phyloP scores from a whole-genome alignment of 495 filamentous ascomycete species.

The Niebla homalea region DNA sequence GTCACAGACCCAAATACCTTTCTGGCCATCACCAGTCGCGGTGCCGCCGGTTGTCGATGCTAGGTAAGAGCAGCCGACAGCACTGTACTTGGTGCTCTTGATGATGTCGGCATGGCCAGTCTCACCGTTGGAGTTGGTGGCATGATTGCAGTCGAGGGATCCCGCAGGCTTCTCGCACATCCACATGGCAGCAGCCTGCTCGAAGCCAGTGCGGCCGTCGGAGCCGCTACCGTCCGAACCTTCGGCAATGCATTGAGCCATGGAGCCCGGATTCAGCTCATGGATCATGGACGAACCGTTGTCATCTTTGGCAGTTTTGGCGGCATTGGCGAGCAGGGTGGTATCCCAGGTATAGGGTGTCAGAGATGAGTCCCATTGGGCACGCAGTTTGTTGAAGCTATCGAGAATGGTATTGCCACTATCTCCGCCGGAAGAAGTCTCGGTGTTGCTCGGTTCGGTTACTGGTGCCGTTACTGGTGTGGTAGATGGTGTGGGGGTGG shows the following conservation, averaged over 20 bases:
- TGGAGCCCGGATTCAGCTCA: slow-evolving; percentile 7
- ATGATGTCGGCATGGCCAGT: slow-evolving; percentile 9
- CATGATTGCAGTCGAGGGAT: neutral
- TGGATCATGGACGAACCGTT: neutral
- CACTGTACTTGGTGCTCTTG: neutral
- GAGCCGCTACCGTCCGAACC: neutral
- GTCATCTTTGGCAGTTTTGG: slow-evolving; percentile 2
- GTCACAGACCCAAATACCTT: slow-evolving; percentile 8
- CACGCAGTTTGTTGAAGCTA: slow-evolving; percentile 2
- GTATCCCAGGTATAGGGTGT: neutral
- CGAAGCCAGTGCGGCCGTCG: neutral
- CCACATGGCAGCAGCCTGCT: slow-evolving; percentile 9
- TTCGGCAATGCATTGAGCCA: slow-evolving; percentile 11
- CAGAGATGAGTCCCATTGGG: neutral
- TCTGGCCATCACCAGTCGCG: neutral
- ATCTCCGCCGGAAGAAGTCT: slow-evolving; percentile 1
- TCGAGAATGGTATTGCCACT: slow-evolving; percentile 4
- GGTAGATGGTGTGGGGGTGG: neutral
- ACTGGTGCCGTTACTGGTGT: neutral
- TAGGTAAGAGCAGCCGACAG: slow-evolving; percentile 6
- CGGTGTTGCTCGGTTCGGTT: neutral
- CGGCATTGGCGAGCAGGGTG: neutral
- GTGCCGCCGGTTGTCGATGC: neutral
- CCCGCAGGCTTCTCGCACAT: slow-evolving; percentile 7
- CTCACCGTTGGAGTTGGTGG: neutral